Base-by-base conservation (phyloP, 2,329 filamentous ascomycete genomes). In the Hymenoscyphus repandus region DNA sequence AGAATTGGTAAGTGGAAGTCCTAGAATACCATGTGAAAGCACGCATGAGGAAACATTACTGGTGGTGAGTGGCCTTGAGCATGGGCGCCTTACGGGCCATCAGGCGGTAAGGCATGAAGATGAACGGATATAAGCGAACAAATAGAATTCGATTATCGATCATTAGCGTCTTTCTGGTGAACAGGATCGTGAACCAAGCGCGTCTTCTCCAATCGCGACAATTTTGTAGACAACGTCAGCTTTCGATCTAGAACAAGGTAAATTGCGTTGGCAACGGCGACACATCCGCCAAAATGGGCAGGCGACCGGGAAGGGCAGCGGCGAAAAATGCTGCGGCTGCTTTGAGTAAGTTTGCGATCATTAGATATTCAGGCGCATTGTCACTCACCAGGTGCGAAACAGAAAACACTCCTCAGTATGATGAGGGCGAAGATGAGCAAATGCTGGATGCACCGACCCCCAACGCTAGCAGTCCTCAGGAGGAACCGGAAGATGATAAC, bases 281-380 rank as follows among this genome's bases (percentile, higher is more conserved):
- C 22, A 27, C 13, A 44, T 15, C 6, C 27, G 17, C 36, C 30
- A 11, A 36, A 18, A 68, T 68, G 66, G 73, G 74, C 56, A 72
- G 73, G 66, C 69, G 75, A 64, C 76, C 75, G 57, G 75, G 75
- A 55, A 74, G 75, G 67, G 74, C 75, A 58, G 75, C 75, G 55
- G 75, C 75, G 41, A 77, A 74, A 67, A 74, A 73, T 64, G 75
- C 75, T 54, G 73, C 75, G 54, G 75, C 74, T 56, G 75, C 75
- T 57, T 67, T 78, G 59, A 75, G 75, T 78, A 69, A 64, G 74
- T 69, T 50, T 54, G 46, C 53, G 22, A 41, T 17, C 30, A 34
- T 12, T 10, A 54, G 3, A 55, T 18, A 37, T 34, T 48, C 48
- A 43, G 55, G 57, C 55, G 57, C 57, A 59, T 57, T 6, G 30